Conservation (phyloP, 2,329 filamentous ascomycete species). For the Huntiella savannae region DNA sequence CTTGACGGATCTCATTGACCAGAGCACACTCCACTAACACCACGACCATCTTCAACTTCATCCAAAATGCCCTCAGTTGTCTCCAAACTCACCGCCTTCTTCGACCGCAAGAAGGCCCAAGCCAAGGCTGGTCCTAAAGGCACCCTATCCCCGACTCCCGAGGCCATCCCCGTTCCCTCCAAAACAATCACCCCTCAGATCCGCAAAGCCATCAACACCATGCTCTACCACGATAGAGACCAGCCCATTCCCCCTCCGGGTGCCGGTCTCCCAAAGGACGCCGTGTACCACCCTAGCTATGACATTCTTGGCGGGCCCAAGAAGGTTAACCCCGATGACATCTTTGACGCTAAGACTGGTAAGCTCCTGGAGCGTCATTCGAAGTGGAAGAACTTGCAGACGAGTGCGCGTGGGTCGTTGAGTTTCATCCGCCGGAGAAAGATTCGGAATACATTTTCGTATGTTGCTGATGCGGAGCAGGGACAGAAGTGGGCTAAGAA, state of each 20-base stretch:
- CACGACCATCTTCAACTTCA: too few relatives aligned
- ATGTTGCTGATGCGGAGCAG: background rate
- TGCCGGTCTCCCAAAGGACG: background rate
- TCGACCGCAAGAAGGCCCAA: too few relatives aligned
- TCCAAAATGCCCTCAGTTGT: too few relatives aligned
- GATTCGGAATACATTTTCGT: too few relatives aligned
- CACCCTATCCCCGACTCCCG: too few relatives aligned
- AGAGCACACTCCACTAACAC: too few relatives aligned
- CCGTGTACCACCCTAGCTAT: conserved; percentile 2
- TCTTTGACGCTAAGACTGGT: conserved; percentile 4
- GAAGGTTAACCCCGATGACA: background rate
- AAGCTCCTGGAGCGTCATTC: conserved; percentile 1
- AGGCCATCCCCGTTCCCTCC: too few relatives aligned
- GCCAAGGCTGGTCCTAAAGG: too few relatives aligned
- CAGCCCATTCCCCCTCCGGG: background rate
- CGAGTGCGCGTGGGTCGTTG: too few relatives aligned
- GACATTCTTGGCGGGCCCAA: conserved; percentile 2
- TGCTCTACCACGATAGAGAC: background rate
- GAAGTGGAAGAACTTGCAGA: conserved; percentile 1
- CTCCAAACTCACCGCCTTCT: too few relatives aligned
- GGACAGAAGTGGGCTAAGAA: background rate
- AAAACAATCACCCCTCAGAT: background rate
- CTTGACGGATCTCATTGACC: too few relatives aligned
- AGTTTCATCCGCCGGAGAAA: too few relatives aligned
- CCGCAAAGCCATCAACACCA: background rate